phyloP scores from a whole-genome alignment of 2,329 filamentous ascomycete species.

The Apiospora marii region DNA sequence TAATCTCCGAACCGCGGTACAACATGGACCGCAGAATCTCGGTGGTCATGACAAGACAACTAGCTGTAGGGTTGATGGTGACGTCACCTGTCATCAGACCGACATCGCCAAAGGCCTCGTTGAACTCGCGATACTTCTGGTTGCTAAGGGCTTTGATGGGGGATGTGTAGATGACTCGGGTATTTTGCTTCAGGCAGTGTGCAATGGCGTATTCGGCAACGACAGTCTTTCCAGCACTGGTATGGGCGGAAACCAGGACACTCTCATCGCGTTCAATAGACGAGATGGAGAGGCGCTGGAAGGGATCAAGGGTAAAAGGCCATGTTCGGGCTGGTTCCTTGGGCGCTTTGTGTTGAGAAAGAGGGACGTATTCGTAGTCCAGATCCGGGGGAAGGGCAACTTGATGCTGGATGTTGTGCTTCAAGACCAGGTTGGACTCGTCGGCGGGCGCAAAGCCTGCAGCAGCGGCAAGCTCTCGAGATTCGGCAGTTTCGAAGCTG shows the following conservation, averaged over 20 bases:
- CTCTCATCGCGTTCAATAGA: constrained; percentile 97
- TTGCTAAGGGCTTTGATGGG: constrained; percentile 99
- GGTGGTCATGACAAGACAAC: constrained; percentile 98
- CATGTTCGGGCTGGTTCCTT: constrained; percentile 84
- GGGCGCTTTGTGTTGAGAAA: constrained; percentile 92
- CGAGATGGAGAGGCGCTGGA: constrained; percentile 92
- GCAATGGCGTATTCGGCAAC: constrained; percentile 98
- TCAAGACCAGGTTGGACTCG: constrained; percentile 80
- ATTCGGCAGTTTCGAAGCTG: constrained; percentile 93
- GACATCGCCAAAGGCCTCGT: constrained; percentile 93
- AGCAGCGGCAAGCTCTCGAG: constrained; percentile 84
- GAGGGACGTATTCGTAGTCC: constrained; percentile 93
- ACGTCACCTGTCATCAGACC: constrained; percentile 99
- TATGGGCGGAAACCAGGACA: constrained; percentile 95
- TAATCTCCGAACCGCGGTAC: constrained; percentile 97
- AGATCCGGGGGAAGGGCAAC: constrained; percentile 93
- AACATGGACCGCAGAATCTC: constrained; percentile 99
- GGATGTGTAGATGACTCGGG: constrained; percentile 98
- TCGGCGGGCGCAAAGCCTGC: constrained; percentile 73
- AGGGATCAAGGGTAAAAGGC: constrained; percentile 93
- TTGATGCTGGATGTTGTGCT: constrained; percentile 98
- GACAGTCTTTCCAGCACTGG: constrained; percentile 96
- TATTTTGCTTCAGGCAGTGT: constrained; percentile 95
- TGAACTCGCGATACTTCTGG: constrained; percentile 97
- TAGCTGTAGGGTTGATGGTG: constrained; percentile 98